These are phyloP conservation scores for Trichocladium uniseriatum DNA, from an alignment of 495 filamentous ascomycete genomes.

Conservation along the genomic window DNA sequence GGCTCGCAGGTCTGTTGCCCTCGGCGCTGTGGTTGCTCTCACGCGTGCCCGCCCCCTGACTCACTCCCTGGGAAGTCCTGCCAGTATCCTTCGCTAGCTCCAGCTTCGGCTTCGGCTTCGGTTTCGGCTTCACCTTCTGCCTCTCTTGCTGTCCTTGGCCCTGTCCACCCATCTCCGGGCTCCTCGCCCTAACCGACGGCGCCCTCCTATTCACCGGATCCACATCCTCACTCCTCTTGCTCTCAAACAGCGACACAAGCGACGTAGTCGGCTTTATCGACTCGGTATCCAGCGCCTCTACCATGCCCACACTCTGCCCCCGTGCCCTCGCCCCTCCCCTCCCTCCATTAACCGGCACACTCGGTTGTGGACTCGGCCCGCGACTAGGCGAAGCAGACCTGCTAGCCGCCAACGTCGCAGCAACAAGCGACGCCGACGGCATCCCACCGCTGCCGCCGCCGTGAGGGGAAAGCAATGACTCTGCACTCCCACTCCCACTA, in stretches of 20 bases:
- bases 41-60: background rate
- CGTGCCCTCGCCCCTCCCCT: conserved; percentile 18
- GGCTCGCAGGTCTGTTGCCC: background rate
- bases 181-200: conserved; percentile 18
- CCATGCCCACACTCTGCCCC: conserved; percentile 13
- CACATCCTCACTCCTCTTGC: conserved; percentile 19
- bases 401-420: conserved; percentile 48
- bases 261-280: conserved; percentile 48
- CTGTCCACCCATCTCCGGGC: conserved; percentile 1
- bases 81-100: background rate
- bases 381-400: conserved; percentile 33
- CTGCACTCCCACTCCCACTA: background rate
- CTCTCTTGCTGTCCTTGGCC: background rate
- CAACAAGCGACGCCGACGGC: conserved; percentile 44
- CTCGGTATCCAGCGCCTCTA: conserved; percentile 39
- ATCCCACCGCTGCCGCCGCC: conserved; percentile 5
- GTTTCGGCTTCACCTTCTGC: conserved; percentile 6
- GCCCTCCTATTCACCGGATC: conserved; percentile 34
- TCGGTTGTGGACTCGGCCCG: conserved; percentile 22
- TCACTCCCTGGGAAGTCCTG: background rate
- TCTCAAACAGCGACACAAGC: conserved; percentile 55
- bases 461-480: conserved; percentile 9
- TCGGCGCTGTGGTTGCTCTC: background rate
- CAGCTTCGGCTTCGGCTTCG: conserved; percentile 13
- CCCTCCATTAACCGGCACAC: conserved; percentile 2